A percentile compares a stretch with the other conserved stretches of the same genome.
Evolutionary conservation across 768 basidiomycete species (phyloP).

Genomic region (Naganishia friedmannii): DNA sequence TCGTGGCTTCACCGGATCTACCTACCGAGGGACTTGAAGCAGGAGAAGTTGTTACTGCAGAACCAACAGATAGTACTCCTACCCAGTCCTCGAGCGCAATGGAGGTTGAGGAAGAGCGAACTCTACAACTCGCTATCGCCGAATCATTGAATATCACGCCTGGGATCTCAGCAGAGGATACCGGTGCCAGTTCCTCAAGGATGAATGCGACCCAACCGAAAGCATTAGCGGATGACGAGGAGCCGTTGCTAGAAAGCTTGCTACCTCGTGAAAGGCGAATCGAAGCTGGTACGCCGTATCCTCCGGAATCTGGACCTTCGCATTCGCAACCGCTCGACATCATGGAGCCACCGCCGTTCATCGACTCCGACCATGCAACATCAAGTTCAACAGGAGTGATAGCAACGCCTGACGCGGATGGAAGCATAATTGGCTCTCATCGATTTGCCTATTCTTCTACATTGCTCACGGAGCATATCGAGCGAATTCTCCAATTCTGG

Average conservation of each 20-base stretch:
- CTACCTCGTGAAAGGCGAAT: background rate
- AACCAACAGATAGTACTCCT: background rate
- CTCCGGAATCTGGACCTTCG: background rate
- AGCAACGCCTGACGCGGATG: constrained; percentile 32
- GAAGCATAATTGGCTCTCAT: constrained; percentile 65
- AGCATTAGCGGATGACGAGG: constrained; percentile 7
- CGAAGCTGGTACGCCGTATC: background rate
- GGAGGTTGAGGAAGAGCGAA: constrained; percentile 12
- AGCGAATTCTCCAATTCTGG: constrained; percentile 70
- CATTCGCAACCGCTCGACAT: background rate
- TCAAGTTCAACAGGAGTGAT: background rate
- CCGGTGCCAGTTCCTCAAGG: background rate
- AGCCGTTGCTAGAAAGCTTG: constrained; percentile 9
- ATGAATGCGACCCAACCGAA: background rate
- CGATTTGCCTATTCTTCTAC: constrained; percentile 60
- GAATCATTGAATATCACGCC: background rate
- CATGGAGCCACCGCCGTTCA: background rate
- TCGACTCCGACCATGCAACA: background rate
- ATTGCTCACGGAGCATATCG: constrained; percentile 60
- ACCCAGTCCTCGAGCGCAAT: background rate
- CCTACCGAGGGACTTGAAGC: background rate
- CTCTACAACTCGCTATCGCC: constrained; percentile 25
- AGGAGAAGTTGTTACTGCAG: background rate
- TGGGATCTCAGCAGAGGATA: too few relatives aligned
- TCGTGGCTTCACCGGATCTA: background rate